Evolutionary conservation across 2,329 filamentous ascomycete genomes (phyloP), one percentile per base, ranked within the genome.

Genomic region (Hyphodiscus sp.): DNA sequence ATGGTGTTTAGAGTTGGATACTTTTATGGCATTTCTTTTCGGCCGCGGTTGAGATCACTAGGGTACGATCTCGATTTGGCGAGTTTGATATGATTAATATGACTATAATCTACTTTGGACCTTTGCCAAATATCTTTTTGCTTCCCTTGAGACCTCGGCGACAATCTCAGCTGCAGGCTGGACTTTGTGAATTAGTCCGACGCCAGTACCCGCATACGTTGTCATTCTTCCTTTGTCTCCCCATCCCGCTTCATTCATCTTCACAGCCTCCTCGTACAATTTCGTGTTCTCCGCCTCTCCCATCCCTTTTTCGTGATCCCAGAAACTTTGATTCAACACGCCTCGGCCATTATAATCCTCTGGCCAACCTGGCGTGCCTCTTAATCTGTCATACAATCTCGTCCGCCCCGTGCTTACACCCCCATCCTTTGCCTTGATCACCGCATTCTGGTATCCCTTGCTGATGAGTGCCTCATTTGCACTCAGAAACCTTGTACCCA

Each of bases 151-250:
- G 2, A 65, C 58, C 47, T 78, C 74, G 45, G 67, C 66, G 2
- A 81, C 74, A 61, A 86, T 80, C 10, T 78, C 73, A 13, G 65
- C 71, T 2, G 79, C 81, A 16, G 70, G 63, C 59, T 73, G 72
- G 1, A 80, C 70, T 41, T 74, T 67, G 45, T 67, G 77, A 1
- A 85, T 72, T 56, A 86, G 69, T 0, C 83, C 83, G 15, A 86
- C 77, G 0, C 75, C 82, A 19, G 78, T 78, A 3, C 83, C 82
- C 15, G 80, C 81, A 72, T 84, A 86, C 10, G 80, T 80, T 4
- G 79, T 82, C 70, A 85, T 70, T 54, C 82, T 73, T 3, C 74
- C 79, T 10, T 74, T 41, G 9, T 58, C 66, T 20, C 79, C 80
- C 77, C 79, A 77, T 47, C 78, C 72, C 16, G 66, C 68, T 66